Conservation (phyloP, 1,284 basidiomycete genomes). For the Mycena citricolor region DNA sequence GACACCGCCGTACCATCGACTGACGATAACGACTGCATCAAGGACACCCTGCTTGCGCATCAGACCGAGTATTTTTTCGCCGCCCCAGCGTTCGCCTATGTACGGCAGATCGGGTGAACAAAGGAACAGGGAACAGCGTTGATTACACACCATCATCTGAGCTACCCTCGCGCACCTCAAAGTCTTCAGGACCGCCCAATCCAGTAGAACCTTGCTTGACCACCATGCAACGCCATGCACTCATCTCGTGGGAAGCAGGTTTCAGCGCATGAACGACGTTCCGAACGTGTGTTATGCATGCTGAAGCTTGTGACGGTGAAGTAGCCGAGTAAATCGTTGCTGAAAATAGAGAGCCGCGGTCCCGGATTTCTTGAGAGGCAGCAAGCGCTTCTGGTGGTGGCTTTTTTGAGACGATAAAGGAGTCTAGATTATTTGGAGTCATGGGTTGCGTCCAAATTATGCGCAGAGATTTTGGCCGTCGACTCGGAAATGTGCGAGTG, state of each 20-base stretch:
- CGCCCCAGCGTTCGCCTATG: slow-evolving; percentile 51
- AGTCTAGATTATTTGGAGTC: slow-evolving; percentile 44
- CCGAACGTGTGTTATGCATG: slow-evolving; percentile 48
- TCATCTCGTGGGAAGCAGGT: slow-evolving; percentile 67
- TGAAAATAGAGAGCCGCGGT: slow-evolving; percentile 68
- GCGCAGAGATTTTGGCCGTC: neutral
- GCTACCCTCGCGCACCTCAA: slow-evolving; percentile 57
- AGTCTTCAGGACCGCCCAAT: slow-evolving; percentile 70
- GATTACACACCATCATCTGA: slow-evolving; percentile 66
- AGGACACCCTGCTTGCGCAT: slow-evolving; percentile 66
- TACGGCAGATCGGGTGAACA: neutral
- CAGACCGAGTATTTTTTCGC: slow-evolving; percentile 59
- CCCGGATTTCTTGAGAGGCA: slow-evolving; percentile 69
- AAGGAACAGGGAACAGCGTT: neutral
- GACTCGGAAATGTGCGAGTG: slow-evolving; percentile 10
- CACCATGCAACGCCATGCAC: slow-evolving; percentile 75
- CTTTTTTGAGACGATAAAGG: slow-evolving; percentile 49
- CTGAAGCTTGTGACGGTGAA: slow-evolving; percentile 47
- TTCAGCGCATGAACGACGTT: slow-evolving; percentile 52
- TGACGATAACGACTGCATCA: slow-evolving; percentile 69
- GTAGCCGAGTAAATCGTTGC: slow-evolving; percentile 57
- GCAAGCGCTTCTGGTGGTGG: slow-evolving; percentile 50
- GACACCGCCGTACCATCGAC: slow-evolving; percentile 79
- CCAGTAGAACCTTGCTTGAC: slow-evolving; percentile 67
- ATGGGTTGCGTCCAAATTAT: neutral